Conservation (phyloP, 306 rosid genomes). For the Lablab purpureus region DNA sequence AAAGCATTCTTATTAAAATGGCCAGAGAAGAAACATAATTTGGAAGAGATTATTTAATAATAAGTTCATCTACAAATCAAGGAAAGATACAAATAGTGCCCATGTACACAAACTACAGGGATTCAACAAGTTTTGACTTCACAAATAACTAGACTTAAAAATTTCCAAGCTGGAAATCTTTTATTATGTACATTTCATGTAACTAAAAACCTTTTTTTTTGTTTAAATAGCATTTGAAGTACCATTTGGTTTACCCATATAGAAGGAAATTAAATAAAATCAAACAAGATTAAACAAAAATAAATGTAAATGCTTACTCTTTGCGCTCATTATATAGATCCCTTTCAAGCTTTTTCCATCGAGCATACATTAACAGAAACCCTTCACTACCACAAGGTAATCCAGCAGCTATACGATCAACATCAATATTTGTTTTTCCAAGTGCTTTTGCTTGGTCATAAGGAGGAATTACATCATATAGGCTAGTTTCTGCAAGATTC, state of each 20-base stretch:
- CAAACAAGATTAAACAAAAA: conserved; percentile 35
- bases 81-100: conserved; percentile 16
- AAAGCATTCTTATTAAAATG: conserved; percentile 30
- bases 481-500: conserved; percentile 65
- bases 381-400: conserved; percentile 99
- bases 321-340: conserved; percentile 94
- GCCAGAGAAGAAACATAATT: conserved; percentile 5
- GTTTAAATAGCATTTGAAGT: conserved; percentile 23
- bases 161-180: conserved; percentile 6
- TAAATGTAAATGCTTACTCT: conserved; percentile 63
- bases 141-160: conserved; percentile 26
- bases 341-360: conserved; percentile 95
- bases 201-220: conserved; percentile 26
- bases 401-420: conserved; percentile 96
- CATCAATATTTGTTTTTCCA: conserved; percentile 93
- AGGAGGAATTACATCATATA: conserved; percentile 82
- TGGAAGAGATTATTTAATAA: conserved; percentile 19
- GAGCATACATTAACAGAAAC: conserved; percentile 94
- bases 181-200: not conserved
- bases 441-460: conserved; percentile 99
- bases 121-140: conserved; percentile 18
- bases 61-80: conserved; percentile 2
- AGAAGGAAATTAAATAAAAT: not conserved
- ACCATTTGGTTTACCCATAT: conserved; percentile 6
- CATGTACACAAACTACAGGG: conserved; percentile 15